Evolutionary conservation across 495 filamentous ascomycete species (phyloP), one percentile per base, ranked within the genome.

Genomic region (Trichoderma orchidacearum): DNA sequence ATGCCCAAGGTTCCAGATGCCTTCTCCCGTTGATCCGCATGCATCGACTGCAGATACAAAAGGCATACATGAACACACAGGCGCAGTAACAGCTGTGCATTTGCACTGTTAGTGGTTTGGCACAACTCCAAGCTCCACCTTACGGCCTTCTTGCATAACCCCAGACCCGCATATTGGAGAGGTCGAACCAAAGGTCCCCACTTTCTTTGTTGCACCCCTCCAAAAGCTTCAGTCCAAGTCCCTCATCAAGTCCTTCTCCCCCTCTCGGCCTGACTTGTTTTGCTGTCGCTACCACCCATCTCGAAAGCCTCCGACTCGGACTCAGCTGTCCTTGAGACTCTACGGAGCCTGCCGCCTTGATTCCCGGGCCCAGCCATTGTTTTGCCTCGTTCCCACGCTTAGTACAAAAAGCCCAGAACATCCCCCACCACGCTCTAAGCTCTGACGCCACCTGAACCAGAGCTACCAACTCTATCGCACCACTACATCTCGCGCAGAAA

Each of bases 221-320:
- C 41, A 48, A 48, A n/a, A 48, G 41, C 41, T 48, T 48, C 41
- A 48, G 41, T 48, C 41, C 41, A 48, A 48, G 41, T 48, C 41
- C 41, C 41, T 48, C 41, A 48, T 48, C 41, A 48, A 48, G 41
- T 48, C 27, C n/a, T n/a, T 48, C 41, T 48, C 21, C 41, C 41
- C 41, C 41, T 48, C 41, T 23, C 41, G 41, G 41, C 41, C 41
- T 48, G 41, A 48, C 13, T 23, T n/a, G 23, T 1, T 48, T 48
- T 35, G 17, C 36, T 41, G 8, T 21, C 36, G 15, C 36, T 41
- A 17, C 41, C 27, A 23, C 21, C 27, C 41, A 48, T 48, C 18
- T 23, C 21, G n/a, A 48, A 48, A 17, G 41, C 41, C 41, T 48
- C 41, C 23, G 41, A 48, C 15, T 27, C 41, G 1, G 41, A 6